Percentiles rank a stretch among this genome's conserved stretches.
These are phyloP conservation scores for Neocallimastix lanati DNA, from an alignment of 192 early-diverging fungal species.

Conservation along the genomic window DNA sequence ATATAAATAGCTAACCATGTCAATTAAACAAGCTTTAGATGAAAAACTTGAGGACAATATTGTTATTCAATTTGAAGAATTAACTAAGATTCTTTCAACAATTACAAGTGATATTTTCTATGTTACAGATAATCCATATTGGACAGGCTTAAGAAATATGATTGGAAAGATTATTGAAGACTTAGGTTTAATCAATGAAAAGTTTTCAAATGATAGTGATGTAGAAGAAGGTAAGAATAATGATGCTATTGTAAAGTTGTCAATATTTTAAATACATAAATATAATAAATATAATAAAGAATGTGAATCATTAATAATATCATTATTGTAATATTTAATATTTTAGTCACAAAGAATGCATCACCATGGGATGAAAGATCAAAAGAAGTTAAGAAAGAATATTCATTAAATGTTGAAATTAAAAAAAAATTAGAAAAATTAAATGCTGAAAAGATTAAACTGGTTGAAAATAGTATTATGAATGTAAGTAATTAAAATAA, in stretches of 20 bases:
- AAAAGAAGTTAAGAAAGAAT: conserved; percentile 57
- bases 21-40: neutral
- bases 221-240: conserved; percentile 27
- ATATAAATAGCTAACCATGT: too few species aligned
- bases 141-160: neutral
- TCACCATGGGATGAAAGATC: conserved; percentile 68
- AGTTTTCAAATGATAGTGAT: conserved; percentile 2
- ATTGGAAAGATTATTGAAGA: neutral
- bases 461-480: conserved; percentile 57
- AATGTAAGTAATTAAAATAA: conserved; percentile 23
- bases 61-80: neutral
- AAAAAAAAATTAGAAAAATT: conserved; percentile 55
- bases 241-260: too few species aligned
- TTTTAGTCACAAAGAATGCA: conserved; percentile 16
- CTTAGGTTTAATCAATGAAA: neutral
- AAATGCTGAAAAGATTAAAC: conserved; percentile 56
- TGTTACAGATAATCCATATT: neutral
- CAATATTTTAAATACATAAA: neutral
- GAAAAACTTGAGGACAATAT: neutral
- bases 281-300: neutral
- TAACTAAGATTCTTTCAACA: neutral
- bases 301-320: neutral
- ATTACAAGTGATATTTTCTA: neutral
- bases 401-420: conserved; percentile 61
- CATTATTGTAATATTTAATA: neutral